Evolutionary conservation across 1,284 basidiomycete species (phyloP).

Genomic region (Cutaneotrichosporon sp.): DNA sequence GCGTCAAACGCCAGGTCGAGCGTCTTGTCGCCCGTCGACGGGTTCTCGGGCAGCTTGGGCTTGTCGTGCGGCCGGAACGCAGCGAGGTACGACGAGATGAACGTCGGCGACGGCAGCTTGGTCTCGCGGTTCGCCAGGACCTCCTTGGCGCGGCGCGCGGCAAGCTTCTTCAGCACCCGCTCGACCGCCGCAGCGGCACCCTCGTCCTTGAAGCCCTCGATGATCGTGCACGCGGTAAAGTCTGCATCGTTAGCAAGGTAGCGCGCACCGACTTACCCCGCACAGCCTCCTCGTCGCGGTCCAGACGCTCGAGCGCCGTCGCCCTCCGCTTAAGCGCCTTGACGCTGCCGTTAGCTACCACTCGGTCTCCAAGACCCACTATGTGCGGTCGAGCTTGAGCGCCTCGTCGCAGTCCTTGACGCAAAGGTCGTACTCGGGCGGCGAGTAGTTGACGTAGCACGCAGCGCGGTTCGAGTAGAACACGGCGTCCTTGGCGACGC

Average conservation of each 20-base stretch:
- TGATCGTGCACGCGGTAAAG: slow-evolving; percentile 90
- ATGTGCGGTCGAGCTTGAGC: slow-evolving; percentile 73
- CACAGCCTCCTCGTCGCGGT: slow-evolving; percentile 67
- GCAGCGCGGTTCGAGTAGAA: slow-evolving; percentile 98
- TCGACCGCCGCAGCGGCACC: slow-evolving; percentile 76
- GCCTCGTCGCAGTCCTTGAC: slow-evolving; percentile 89
- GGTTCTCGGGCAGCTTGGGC: slow-evolving; percentile 69
- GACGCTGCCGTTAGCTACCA: slow-evolving; percentile 49
- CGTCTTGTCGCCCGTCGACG: slow-evolving; percentile 71
- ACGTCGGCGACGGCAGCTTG: slow-evolving; percentile 81
- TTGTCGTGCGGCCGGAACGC: slow-evolving; percentile 81
- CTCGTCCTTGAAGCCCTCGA: slow-evolving; percentile 87
- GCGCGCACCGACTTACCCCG: slow-evolving; percentile 56
- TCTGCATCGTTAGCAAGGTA: slow-evolving; percentile 51
- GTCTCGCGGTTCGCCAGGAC: slow-evolving; percentile 67
- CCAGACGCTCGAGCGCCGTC: slow-evolving; percentile 74
- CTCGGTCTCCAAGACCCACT: slow-evolving; percentile 45
- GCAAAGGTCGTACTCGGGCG: slow-evolving; percentile 75
- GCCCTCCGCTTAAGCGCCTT: slow-evolving; percentile 94
- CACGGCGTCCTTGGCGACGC: slow-evolving; percentile 81
- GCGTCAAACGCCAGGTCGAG: slow-evolving; percentile 76
- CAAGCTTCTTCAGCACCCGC: slow-evolving; percentile 81
- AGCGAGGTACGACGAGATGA: slow-evolving; percentile 92
- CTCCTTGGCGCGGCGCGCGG: slow-evolving; percentile 65
- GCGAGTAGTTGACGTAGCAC: slow-evolving; percentile 87